Base-by-base conservation (phyloP, 306 rosid genomes). In the Glycine latifolia region DNA sequence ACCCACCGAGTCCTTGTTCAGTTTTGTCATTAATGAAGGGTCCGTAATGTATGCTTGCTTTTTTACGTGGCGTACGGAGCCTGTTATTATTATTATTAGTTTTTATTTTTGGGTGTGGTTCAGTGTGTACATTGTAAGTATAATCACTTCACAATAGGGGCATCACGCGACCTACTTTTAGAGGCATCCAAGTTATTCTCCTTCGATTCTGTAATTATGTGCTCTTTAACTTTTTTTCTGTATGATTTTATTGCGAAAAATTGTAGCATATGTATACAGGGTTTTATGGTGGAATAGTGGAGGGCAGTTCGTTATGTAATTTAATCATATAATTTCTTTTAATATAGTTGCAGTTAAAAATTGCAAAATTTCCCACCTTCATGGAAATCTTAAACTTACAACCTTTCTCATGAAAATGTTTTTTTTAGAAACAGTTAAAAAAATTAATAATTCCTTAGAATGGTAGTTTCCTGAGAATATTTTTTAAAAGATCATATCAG, bases 191-290 rank as follows among this genome's bases (percentile, higher is more conserved):
- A 46, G 55, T 54, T 78, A 81, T 70, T 82, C 65, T 33, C 87
- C 67, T 15, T 71, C 67, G n/a, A 15, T 85, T 47, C 46, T 86
- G 93, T 91, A 88, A 80, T 88, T 89, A 82, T 81, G 77, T 78
- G 58, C 10, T 67, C 10, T 10, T 59, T 62, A 13, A 43, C 0
- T 33, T 14, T 35, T 74, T 13, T 13, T 71, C 74, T 37, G 47
- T 50, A 37, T 72, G 59, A 68, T 72, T 61, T 44, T 14, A 20
- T 73, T 31, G 87, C 43, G 85, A 73, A 73, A 85, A 85, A 0
- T 54, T 89, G 91, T 83, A 87, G 82, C 71, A 75, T 87, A 72
- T 78, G 65, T 49, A n/a, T 74, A 50, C 17, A 49, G 65, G 67
- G 60, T 58, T 52, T 61, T 63, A n/a, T 74, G 63, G 70, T 50